Conservation (phyloP, 768 basidiomycete genomes). For the Mycena galopus region DNA sequence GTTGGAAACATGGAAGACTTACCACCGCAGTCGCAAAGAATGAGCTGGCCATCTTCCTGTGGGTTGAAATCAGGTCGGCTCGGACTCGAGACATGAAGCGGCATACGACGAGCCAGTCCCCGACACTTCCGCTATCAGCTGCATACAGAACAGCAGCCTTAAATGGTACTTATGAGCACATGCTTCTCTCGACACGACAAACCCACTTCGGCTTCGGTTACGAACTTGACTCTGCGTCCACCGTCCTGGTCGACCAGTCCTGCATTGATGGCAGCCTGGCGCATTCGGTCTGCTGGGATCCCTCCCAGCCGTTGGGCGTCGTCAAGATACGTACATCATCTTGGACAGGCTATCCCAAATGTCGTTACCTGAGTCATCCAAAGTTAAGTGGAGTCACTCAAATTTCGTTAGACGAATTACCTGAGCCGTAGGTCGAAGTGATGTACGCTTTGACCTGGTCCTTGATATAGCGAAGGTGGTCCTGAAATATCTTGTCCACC, state of each 20-base stretch:
- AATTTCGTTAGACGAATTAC: too few species aligned
- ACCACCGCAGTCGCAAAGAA: constrained; percentile 51
- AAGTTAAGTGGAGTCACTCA: constrained; percentile 13
- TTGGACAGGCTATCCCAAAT: constrained; percentile 34
- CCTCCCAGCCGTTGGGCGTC: constrained; percentile 44
- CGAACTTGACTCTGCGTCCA: constrained; percentile 37
- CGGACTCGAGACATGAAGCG: background rate
- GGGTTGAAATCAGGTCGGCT: background rate
- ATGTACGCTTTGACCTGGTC: constrained; percentile 30
- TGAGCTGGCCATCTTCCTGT: constrained; percentile 37
- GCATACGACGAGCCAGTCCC: constrained; percentile 38
- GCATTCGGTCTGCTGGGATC: constrained; percentile 37
- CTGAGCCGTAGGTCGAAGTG: too few species aligned
- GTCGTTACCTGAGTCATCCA: constrained; percentile 30
- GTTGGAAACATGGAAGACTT: background rate
- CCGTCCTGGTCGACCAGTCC: constrained; percentile 35
- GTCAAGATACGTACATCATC: constrained; percentile 40
- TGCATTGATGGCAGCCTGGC: constrained; percentile 39
- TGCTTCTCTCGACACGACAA: background rate
- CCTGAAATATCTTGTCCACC: constrained; percentile 35
- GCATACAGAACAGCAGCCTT: constrained; percentile 40
- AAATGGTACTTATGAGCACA: background rate
- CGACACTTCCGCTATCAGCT: constrained; percentile 36
- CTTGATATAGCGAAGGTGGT: constrained; percentile 38
- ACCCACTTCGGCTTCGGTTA: constrained; percentile 37